Evolutionary conservation across 179 eudicot genomes (phyloP).

Genomic region (Actinidia arguta): DNA sequence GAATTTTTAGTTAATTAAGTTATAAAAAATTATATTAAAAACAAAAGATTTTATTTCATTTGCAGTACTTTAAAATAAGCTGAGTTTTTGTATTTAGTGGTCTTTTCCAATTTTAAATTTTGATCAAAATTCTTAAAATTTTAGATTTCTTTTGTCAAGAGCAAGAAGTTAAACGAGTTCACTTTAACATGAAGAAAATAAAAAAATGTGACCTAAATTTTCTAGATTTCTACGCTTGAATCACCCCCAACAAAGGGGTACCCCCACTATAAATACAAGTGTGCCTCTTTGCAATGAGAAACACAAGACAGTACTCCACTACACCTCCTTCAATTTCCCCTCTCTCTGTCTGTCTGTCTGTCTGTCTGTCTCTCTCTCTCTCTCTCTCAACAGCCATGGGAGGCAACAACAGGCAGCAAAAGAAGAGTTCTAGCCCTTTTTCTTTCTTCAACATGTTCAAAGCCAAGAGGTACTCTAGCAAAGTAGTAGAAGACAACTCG

Average conservation of each 20-base stretch:
- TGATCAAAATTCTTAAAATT: too few species aligned
- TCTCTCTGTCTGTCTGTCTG: too few species aligned
- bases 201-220: not conserved
- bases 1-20: too few species aligned
- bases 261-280: constrained; percentile 27
- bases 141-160: too few species aligned
- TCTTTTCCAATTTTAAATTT: too few species aligned
- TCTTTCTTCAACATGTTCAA: constrained; percentile 35
- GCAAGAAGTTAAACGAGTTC: too few species aligned
- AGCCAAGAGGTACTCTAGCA: constrained; percentile 6
- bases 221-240: constrained; percentile 19
- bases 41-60: too few species aligned
- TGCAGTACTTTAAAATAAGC: too few species aligned
- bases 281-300: not conserved
- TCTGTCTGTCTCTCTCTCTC: not conserved
- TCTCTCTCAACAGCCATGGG: constrained; percentile 24
- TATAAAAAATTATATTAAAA: too few species aligned
- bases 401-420: constrained; percentile 31
- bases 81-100: too few species aligned
- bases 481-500: constrained; percentile 14
- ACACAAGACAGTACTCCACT: not conserved
- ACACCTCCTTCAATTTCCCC: not conserved
- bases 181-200: not conserved
- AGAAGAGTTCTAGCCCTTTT: constrained; percentile 22
- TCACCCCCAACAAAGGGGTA: not conserved